Base-by-base conservation (phyloP, 148 eudicot species). In the Chenopodium quinoa region DNA sequence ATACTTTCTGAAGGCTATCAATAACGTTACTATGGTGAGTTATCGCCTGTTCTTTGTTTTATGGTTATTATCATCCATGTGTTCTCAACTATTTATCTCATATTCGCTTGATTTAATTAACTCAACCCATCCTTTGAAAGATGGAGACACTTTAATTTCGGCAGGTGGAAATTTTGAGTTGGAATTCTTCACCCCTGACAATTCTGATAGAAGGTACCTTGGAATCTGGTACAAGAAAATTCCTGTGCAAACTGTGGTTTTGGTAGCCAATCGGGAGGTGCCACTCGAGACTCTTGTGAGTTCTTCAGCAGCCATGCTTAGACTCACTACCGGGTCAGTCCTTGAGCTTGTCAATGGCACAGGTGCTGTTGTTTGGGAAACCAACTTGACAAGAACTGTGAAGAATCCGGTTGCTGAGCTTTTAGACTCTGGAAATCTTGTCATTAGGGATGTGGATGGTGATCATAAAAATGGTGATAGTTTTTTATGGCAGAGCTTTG, bases 401-500 rank as follows among this genome's bases (percentile, higher is more conserved):
- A 76, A 56, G 75, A 82, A 76, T 54, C 84, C 80, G 16, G 80
- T 71, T 70, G 84, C 71, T 31, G 72, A 82, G 76, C 71, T 82
- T 23, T 44, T 69, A 29, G 84, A 82, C 80, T 82, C 84, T 8
- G 80, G 84, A 0, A 82, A 76, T 58, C 80, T 82, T 9, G 80
- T 82, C 63, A 44, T 76, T 17, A 82, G 50, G 69, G 76, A 70
- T 4, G 9, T 19, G 23, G 72, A 71, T 75, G 44, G 44, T 40
- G n/a, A n/a, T 19, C 50, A 79, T 8, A 10, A 70, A 9, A 75
- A n/a, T 2, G 20, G 37, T 56, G 68, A 44, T 23, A 14, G 75
- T 44, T 69, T 69, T 56, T 29, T 77, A n/a, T 76, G 80, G 84
- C 84, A 76, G 78, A 82, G 84, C 68, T 82, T 82, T 76, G 80